A percentile compares a stretch with the other conserved stretches of the same genome.
Evolutionary conservation across 495 filamentous ascomycete species (phyloP).

Genomic region (Astrothelium subdiscretum): DNA sequence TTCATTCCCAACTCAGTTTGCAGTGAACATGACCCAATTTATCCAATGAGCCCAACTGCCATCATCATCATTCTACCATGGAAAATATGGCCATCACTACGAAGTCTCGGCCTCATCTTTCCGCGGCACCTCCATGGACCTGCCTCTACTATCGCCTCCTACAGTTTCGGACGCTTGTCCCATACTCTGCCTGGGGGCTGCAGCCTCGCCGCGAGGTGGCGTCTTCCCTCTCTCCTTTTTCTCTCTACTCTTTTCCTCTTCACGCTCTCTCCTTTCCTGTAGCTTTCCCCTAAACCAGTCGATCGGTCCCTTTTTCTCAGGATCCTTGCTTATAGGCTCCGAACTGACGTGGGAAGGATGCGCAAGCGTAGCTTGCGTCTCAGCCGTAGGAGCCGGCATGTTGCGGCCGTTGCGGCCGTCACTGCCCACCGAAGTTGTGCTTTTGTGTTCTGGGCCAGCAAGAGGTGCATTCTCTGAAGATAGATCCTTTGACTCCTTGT

Average conservation of each 20-base stretch:
- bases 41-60: background rate
- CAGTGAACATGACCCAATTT: background rate
- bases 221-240: constrained; percentile 14
- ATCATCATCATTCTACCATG: too few relatives aligned
- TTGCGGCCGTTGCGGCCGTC: constrained; percentile 16
- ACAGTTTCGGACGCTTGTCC: background rate
- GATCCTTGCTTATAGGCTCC: constrained; percentile 34
- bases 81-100: background rate
- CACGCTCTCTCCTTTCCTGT: constrained; percentile 55
- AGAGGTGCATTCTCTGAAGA: constrained; percentile 25
- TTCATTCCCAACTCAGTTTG: background rate
- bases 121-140: constrained; percentile 18
- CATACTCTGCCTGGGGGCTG: background rate
- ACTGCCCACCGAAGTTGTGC: constrained; percentile 19
- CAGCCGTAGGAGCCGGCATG: background rate
- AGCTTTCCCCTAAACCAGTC: constrained; percentile 80
- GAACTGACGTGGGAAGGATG: background rate
- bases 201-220: background rate
- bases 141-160: constrained; percentile 7
- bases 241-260: constrained; percentile 41
- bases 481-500: background rate
- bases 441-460: constrained; percentile 1
- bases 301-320: constrained; percentile 57
- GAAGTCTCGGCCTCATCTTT: background rate
- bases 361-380: constrained; percentile 2